These are phyloP conservation scores for Chlamydomonas incerta DNA, from an alignment of 139 green algal genomes.

Conservation along the genomic window DNA sequence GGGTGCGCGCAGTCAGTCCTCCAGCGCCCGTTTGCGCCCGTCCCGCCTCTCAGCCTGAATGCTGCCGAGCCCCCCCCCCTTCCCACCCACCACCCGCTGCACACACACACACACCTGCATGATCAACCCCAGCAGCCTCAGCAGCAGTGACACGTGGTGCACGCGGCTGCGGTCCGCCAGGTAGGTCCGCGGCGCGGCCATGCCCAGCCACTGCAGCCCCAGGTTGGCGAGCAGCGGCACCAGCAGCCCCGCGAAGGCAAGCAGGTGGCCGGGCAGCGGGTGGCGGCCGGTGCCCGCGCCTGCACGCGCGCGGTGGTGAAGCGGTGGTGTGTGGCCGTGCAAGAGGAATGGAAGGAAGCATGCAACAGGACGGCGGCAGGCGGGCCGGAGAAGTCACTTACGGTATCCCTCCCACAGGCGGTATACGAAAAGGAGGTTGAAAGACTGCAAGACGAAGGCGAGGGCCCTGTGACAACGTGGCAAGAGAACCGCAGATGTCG, in stretches of 20 bases:
- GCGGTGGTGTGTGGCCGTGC: too few relatives aligned
- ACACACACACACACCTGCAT: slow-evolving; percentile 26
- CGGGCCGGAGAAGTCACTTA: neutral
- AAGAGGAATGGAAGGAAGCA: too few relatives aligned
- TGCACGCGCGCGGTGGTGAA: neutral
- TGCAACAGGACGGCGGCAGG: neutral
- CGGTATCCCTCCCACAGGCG: slow-evolving; percentile 19
- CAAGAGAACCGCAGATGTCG: too few relatives aligned
- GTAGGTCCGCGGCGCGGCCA: neutral
- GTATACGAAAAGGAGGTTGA: slow-evolving; percentile 16
- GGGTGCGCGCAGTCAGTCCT: too few relatives aligned
- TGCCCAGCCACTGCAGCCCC: neutral
- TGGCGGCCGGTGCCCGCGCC: neutral
- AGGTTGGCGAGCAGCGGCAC: slow-evolving; percentile 3
- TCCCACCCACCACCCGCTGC: too few relatives aligned
- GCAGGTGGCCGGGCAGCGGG: slow-evolving; percentile 9
- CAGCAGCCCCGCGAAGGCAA: slow-evolving; percentile 25
- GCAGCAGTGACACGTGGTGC: neutral
- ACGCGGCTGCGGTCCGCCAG: slow-evolving; percentile 8
- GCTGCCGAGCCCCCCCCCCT: too few relatives aligned
- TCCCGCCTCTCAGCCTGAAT: too few relatives aligned
- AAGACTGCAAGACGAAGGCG: slow-evolving; percentile 18
- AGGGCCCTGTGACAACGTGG: slow-evolving; percentile 13
- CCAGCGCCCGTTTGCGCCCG: too few relatives aligned
- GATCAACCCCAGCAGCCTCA: slow-evolving; percentile 13